Evolutionary conservation across 352 stramenopile species (phyloP).

Genomic region (Halophytophthora batemanensis): DNA sequence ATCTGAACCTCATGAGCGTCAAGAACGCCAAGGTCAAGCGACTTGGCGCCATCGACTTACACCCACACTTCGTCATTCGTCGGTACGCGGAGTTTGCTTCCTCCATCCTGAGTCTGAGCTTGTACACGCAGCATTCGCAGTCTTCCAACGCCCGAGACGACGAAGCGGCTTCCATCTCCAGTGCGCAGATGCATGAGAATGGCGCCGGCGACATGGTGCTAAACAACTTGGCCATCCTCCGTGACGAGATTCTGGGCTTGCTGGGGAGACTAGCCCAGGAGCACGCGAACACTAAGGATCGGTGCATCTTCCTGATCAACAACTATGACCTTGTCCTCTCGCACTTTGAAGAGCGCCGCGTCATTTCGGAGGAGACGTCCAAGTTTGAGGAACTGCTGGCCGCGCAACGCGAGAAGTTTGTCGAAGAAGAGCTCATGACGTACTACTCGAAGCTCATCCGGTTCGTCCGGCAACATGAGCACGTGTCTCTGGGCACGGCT

Average conservation of each 20-base stretch:
- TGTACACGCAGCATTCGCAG: conserved; percentile 54
- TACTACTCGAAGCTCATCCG: conserved; percentile 95
- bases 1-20: conserved; percentile 93
- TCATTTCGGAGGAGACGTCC: conserved; percentile 92
- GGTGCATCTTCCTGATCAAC: conserved; percentile 97
- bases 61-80: conserved; percentile 96
- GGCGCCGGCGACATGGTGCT: conserved; percentile 92
- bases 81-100: conserved; percentile 97
- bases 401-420: conserved; percentile 94
- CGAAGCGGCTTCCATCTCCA: conserved; percentile 41
- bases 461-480: conserved; percentile 96
- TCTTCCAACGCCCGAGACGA: conserved; percentile 18
- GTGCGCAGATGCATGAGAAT: conserved; percentile 78
- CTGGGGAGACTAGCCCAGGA: conserved; percentile 88
- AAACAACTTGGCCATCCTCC: conserved; percentile 85
- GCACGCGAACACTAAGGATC: conserved; percentile 92
- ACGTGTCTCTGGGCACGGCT: conserved; percentile 48
- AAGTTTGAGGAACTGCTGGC: conserved; percentile 94
- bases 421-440: conserved; percentile 94
- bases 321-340: conserved; percentile 96
- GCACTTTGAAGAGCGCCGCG: conserved; percentile 94
- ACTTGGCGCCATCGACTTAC: conserved; percentile 92
- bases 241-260: conserved; percentile 77
- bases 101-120: conserved; percentile 92
- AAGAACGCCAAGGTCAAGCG: conserved; percentile 86